A percentile compares a stretch with the other conserved stretches of the same genome.
Evolutionary conservation across 192 early-diverging fungal genomes (phyloP).

Genomic region (Gaertneriomyces semiglobifer): DNA sequence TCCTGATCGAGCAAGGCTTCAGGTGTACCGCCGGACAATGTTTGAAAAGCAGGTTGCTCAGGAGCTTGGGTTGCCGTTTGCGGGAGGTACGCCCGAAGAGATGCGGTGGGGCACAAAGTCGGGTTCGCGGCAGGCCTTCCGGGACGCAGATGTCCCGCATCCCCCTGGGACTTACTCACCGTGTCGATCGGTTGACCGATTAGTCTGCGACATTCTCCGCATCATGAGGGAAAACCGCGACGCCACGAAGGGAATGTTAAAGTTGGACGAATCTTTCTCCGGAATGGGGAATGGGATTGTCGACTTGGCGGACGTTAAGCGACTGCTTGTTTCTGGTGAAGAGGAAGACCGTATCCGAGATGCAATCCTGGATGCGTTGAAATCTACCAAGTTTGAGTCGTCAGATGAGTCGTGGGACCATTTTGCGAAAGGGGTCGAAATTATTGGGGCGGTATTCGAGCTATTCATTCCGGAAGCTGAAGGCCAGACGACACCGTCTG

Average conservation of each 20-base stretch:
- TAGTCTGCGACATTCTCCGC: background rate
- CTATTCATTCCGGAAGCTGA: background rate
- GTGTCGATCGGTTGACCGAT: background rate
- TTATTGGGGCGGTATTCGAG: constrained; percentile 7
- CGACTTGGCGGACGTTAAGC: background rate
- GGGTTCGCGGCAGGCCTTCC: constrained; percentile 2
- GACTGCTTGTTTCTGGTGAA: background rate
- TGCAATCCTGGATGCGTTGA: background rate
- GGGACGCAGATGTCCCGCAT: background rate
- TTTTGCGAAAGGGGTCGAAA: background rate
- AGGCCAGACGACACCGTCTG: constrained; percentile 5
- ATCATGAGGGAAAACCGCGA: background rate
- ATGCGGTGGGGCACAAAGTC: constrained; percentile 11
- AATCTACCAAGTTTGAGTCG: background rate
- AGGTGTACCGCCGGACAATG: constrained; percentile 7
- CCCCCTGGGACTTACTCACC: background rate
- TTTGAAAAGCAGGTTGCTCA: constrained; percentile 3
- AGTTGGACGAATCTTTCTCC: constrained; percentile 7
- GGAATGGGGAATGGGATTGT: constrained; percentile 5
- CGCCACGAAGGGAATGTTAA: background rate
- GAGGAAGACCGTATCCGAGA: background rate
- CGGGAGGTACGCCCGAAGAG: background rate
- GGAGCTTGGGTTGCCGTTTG: background rate
- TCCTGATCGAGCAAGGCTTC: background rate
- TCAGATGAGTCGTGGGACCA: background rate